These are phyloP conservation scores for Carpinus fangiana DNA, from an alignment of 306 rosid genomes.

Conservation along the genomic window DNA sequence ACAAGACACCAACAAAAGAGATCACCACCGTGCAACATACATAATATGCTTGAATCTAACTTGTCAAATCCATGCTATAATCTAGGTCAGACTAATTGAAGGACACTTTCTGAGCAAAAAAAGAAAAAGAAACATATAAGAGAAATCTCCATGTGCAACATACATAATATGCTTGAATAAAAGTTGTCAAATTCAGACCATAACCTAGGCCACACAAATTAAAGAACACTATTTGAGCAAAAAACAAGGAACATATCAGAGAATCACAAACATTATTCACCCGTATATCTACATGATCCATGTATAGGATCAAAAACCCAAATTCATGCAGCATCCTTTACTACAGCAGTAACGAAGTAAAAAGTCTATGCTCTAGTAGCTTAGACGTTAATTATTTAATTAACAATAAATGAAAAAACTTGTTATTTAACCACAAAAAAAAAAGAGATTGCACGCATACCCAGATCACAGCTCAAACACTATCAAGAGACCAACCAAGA, in stretches of 20 bases:
- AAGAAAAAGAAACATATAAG: not conserved
- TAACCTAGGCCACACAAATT: not conserved
- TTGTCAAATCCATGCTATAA: not conserved
- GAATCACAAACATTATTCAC: not conserved
- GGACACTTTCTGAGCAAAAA: not conserved
- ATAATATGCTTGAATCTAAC: not conserved
- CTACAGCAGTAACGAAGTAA: not conserved
- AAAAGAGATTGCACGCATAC: conserved; percentile 5
- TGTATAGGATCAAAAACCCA: not conserved
- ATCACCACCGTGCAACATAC: conserved; percentile 3
- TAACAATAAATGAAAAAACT: not conserved
- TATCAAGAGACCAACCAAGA: conserved; percentile 1
- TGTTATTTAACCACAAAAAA: not conserved
- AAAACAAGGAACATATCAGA: not conserved
- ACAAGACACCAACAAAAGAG: conserved; percentile 18
- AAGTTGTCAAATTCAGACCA: conserved; percentile 2
- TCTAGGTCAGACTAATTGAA: not conserved
- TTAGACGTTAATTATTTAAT: not conserved
- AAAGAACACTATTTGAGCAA: not conserved
- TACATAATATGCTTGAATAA: not conserved
- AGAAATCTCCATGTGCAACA: not conserved
- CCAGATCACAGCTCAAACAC: conserved; percentile 3
- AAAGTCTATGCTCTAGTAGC: conserved; percentile 1
- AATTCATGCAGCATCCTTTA: not conserved
- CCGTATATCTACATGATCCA: not conserved